Evolutionary conservation across 2,329 filamentous ascomycete genomes (phyloP).

Genomic region (Claviceps sp.): DNA sequence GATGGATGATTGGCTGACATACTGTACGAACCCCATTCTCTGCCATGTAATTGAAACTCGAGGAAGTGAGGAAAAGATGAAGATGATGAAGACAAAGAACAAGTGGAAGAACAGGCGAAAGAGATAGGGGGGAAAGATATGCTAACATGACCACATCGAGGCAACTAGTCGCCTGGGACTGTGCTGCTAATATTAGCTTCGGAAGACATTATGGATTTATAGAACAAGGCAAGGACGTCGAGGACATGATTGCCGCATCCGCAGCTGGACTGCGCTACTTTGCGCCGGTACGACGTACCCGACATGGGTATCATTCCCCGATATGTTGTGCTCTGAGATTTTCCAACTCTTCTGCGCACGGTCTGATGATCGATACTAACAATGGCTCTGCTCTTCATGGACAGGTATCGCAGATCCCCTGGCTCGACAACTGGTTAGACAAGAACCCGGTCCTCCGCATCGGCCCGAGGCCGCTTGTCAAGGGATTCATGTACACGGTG

Average conservation of each 20-base stretch:
- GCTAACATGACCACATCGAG: background rate
- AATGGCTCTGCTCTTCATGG: background rate
- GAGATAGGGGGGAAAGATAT: background rate
- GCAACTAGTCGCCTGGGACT: constrained; percentile 22
- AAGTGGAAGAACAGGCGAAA: background rate
- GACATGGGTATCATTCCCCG: background rate
- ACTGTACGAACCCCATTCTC: constrained; percentile 4
- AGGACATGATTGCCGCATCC: constrained; percentile 21
- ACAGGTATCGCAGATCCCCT: constrained; percentile 12
- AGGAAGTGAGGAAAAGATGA: background rate
- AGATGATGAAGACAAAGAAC: background rate
- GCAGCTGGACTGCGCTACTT: constrained; percentile 18
- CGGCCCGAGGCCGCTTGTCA: constrained; percentile 11
- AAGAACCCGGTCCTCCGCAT: constrained; percentile 16
- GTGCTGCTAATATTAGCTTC: constrained; percentile 27
- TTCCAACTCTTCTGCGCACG: too few species aligned
- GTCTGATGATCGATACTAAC: background rate
- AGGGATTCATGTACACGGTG: constrained; percentile 10
- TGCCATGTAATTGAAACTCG: background rate
- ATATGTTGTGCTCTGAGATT: background rate
- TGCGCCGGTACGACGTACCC: constrained; percentile 7
- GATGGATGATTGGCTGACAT: constrained; percentile 10
- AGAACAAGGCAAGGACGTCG: constrained; percentile 22
- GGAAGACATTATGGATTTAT: constrained; percentile 28
- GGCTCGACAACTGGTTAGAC: constrained; percentile 15